Conservation (phyloP, 208 protist genomes). For the Tritrichomonas musculus region DNA sequence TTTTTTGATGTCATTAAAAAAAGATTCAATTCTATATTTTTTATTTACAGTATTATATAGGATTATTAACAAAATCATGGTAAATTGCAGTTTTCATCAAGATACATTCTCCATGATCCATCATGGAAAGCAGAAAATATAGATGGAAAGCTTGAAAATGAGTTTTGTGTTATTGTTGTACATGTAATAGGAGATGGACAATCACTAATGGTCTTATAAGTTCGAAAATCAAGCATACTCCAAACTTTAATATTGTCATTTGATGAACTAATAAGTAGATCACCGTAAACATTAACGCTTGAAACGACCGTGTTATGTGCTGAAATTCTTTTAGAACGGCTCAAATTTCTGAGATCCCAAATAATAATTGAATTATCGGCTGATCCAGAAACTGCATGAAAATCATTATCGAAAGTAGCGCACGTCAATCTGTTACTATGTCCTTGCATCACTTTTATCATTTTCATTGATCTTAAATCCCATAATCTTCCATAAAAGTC, state of each 20-base stretch:
- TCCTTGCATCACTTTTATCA: not conserved
- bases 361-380: not conserved
- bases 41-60: no score
- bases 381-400: not conserved
- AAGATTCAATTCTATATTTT: no score
- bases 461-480: not conserved
- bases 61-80: no score
- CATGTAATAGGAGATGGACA: no score
- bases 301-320: not conserved
- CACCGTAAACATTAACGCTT: not conserved
- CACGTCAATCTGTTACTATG: not conserved
- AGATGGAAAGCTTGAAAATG: no score
- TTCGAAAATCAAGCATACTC: not conserved
- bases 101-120: no score
- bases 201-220: not conserved
- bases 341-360: conserved; percentile 22
- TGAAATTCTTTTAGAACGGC: not conserved
- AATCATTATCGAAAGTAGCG: not conserved
- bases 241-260: not conserved
- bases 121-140: no score
- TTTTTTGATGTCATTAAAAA: no score
- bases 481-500: not conserved
- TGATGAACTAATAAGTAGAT: not conserved
- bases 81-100: no score
- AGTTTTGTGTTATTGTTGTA: no score